Conservation (phyloP, 192 early-diverging fungal species). For the Jimgerdemannia lactiflua region DNA sequence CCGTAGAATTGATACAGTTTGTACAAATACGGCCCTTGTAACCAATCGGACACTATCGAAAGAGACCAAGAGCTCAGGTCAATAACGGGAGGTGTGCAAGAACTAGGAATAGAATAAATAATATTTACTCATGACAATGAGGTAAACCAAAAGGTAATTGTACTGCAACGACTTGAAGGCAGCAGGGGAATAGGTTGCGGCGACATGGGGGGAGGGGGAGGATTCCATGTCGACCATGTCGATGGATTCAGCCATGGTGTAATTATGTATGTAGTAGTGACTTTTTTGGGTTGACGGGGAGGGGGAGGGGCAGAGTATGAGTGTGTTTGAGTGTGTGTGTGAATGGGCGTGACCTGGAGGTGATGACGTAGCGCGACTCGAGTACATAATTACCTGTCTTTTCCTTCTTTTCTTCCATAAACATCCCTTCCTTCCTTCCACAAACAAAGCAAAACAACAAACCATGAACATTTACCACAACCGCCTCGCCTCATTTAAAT, state of each 20-base stretch:
- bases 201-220: background rate
- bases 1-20: slow-evolving; percentile 60
- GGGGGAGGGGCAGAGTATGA: too few relatives aligned
- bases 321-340: too few relatives aligned
- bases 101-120: background rate
- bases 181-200: background rate
- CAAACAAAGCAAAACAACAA: background rate
- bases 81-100: background rate
- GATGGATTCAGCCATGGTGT: background rate
- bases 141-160: slow-evolving; percentile 52
- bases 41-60: background rate
- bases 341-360: too few relatives aligned
- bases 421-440: too few relatives aligned
- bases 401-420: too few relatives aligned
- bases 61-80: background rate
- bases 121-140: slow-evolving; percentile 45
- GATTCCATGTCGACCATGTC: background rate
- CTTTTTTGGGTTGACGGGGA: too few relatives aligned
- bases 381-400: too few relatives aligned
- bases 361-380: too few relatives aligned
- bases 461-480: background rate
- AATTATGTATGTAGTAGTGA: too few relatives aligned
- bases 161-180: slow-evolving; percentile 41
- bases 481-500: background rate
- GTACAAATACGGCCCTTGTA: slow-evolving; percentile 57